Conservation (phyloP, 176 grass and related monocot species). For the Avena sativa region DNA sequence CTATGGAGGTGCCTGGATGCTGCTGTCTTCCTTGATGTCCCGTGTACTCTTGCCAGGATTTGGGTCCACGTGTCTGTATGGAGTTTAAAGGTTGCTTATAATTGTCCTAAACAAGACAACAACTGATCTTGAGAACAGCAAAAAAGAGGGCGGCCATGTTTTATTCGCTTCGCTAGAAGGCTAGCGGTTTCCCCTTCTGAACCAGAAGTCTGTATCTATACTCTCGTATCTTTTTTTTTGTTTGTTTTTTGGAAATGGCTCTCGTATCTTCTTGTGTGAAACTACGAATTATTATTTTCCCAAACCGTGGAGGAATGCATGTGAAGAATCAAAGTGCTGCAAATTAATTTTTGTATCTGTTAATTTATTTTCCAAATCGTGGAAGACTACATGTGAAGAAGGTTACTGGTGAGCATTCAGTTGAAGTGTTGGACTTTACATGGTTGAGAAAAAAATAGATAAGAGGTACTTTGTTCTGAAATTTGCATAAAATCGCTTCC, state of each 20-base stretch:
- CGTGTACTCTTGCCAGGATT: not conserved
- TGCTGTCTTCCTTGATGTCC: not conserved
- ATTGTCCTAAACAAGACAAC: not conserved
- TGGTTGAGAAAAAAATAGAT: too few species aligned
- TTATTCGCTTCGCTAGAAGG: not conserved
- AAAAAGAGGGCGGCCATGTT: not conserved
- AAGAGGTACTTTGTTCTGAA: too few species aligned
- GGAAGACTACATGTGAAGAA: too few species aligned
- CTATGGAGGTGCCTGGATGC: not conserved
- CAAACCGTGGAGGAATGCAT: not conserved
- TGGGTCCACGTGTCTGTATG: not conserved
- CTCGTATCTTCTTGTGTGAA: not conserved
- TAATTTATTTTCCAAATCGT: too few species aligned
- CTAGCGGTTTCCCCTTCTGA: not conserved
- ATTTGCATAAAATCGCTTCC: too few species aligned
- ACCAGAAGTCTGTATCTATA: not conserved
- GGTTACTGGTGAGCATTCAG: too few species aligned
- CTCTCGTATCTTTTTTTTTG: not conserved
- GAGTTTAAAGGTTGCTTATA: not conserved
- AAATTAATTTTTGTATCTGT: too few species aligned
- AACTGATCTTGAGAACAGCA: not conserved
- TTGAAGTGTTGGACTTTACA: too few species aligned
- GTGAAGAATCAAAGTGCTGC: not conserved
- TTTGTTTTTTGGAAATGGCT: not conserved
- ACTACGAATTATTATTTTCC: not conserved